These are phyloP conservation scores for Kodamaea kakaduensis DNA, from an alignment of 805 yeast genomes.

Conservation along the genomic window DNA sequence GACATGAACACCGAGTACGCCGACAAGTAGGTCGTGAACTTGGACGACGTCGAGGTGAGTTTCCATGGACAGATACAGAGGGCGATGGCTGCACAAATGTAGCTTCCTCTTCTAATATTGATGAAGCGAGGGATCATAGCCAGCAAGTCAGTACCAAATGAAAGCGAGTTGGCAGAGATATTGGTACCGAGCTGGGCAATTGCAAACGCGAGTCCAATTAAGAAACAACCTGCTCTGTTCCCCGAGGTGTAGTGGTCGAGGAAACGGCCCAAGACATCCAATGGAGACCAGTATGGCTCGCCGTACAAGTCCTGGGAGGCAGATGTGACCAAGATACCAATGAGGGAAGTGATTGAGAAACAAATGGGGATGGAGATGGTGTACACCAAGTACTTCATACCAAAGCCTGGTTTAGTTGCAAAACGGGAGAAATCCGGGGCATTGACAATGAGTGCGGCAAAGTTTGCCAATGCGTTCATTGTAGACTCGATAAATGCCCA, in stretches of 20 bases:
- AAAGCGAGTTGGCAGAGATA: constrained; percentile 65
- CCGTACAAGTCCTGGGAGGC: constrained; percentile 68
- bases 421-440: constrained; percentile 89
- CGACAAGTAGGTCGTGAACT: constrained; percentile 73
- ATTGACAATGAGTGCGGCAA: constrained; percentile 83
- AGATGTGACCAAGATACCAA: constrained; percentile 82
- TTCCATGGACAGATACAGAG: constrained; percentile 82
- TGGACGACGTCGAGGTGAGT: constrained; percentile 61
- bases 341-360: constrained; percentile 75
- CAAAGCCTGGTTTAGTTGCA: constrained; percentile 46
- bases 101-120: constrained; percentile 78
- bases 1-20: constrained; percentile 83
- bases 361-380: constrained; percentile 69
- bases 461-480: constrained; percentile 81
- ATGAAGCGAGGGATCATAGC: constrained; percentile 60
- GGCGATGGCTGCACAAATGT: constrained; percentile 68
- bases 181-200: constrained; percentile 78
- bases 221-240: constrained; percentile 75
- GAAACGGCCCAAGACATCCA: constrained; percentile 67
- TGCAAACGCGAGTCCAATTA: constrained; percentile 66
- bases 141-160: constrained; percentile 71
- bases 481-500: constrained; percentile 81
- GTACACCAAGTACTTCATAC: constrained; percentile 39
- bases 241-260: constrained; percentile 50
- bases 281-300: constrained; percentile 76